These are phyloP conservation scores for Dalbergia cochinchinensis DNA, from an alignment of 306 rosid species.

Conservation along the genomic window DNA sequence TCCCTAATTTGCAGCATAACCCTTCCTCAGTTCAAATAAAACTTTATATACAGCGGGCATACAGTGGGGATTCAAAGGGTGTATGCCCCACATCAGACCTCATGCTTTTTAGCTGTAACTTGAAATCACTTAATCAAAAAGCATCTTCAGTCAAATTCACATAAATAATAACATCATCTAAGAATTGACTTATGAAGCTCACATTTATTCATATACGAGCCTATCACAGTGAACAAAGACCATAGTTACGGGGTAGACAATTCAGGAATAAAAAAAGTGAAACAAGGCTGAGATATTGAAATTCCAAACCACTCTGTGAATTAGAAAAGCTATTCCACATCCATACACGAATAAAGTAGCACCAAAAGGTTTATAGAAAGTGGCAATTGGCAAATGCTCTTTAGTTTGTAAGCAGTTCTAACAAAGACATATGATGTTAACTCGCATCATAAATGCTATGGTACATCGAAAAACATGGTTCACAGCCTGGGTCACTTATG, in stretches of 20 bases:
- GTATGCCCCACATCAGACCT: slow-evolving; percentile 25
- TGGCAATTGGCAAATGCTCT: slow-evolving; percentile 18
- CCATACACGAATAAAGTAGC: slow-evolving; percentile 13
- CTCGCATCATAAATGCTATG: slow-evolving; percentile 19
- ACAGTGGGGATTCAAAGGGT: slow-evolving; percentile 1
- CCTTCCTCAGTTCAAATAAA: slow-evolving; percentile 41
- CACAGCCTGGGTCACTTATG: slow-evolving; percentile 2
- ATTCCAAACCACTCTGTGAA: neutral
- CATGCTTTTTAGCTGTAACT: slow-evolving; percentile 23
- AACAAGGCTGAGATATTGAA: slow-evolving; percentile 24
- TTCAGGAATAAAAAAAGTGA: slow-evolving; percentile 6
- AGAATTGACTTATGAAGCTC: slow-evolving; percentile 26
- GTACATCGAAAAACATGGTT: neutral
- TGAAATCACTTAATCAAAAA: slow-evolving; percentile 35
- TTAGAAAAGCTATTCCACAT: slow-evolving; percentile 6
- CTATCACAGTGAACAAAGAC: slow-evolving; percentile 26
- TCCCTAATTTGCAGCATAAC: slow-evolving; percentile 70
- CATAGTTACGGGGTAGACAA: neutral
- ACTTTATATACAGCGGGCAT: neutral
- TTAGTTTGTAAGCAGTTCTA: slow-evolving; percentile 20
- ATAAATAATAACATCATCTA: slow-evolving; percentile 14
- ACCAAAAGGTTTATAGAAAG: slow-evolving; percentile 39
- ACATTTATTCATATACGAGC: neutral
- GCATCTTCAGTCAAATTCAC: slow-evolving; percentile 19
- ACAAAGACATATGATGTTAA: slow-evolving; percentile 24